Conservation (phyloP, 139 green algal species). For the Bryopsis sp. region DNA sequence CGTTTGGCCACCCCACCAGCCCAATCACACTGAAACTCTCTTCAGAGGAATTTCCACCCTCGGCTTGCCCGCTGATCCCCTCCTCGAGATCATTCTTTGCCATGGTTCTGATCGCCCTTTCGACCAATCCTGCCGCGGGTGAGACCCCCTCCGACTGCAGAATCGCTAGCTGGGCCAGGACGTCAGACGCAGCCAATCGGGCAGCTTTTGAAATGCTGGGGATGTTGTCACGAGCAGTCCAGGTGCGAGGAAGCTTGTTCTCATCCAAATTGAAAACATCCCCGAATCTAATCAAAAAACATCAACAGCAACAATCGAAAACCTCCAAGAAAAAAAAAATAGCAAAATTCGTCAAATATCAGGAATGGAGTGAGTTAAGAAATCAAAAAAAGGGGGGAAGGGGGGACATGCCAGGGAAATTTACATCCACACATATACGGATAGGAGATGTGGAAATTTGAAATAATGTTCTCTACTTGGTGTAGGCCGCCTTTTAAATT, state of each 20-base stretch:
- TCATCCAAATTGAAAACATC: conserved; percentile 65
- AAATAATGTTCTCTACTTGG: no score
- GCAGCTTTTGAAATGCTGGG: conserved; percentile 40
- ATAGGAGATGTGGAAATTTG: no score
- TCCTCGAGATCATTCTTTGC: conserved; percentile 21
- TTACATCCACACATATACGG: no score
- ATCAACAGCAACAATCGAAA: neutral
- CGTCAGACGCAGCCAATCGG: conserved; percentile 43
- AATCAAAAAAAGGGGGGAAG: no score
- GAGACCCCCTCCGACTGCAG: neutral
- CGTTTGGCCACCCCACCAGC: conserved; percentile 16
- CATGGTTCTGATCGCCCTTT: conserved; percentile 33
- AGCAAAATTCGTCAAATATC: no score
- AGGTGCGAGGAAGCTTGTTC: conserved; percentile 56
- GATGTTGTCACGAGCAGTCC: conserved; percentile 64
- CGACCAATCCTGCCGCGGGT: conserved; percentile 22
- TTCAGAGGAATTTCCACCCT: neutral
- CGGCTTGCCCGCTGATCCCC: neutral
- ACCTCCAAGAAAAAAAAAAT: no score
- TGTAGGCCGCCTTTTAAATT: no score
- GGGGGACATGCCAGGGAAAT: no score
- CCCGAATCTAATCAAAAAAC: conserved; percentile 43
- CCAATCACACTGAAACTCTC: conserved; percentile 2
- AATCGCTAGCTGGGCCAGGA: conserved; percentile 60
- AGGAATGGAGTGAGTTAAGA: no score